Percentiles rank a stretch among this genome's conserved stretches.
Evolutionary conservation across 306 rosid genomes (phyloP).

Genomic region (Ziziphus jujuba): DNA sequence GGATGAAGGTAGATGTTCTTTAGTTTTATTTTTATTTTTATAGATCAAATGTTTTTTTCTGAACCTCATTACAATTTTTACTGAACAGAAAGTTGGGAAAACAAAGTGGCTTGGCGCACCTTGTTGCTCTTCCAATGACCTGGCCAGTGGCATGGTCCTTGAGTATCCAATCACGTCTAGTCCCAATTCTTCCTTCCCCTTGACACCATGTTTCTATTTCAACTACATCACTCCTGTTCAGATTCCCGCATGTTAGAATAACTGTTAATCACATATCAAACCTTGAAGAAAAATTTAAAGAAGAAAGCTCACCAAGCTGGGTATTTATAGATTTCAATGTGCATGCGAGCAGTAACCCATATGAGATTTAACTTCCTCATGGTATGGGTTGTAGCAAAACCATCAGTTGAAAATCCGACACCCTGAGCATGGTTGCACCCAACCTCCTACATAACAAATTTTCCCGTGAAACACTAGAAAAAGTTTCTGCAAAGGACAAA

Average conservation of each 20-base stretch:
- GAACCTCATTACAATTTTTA: background rate
- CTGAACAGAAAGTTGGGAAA: background rate
- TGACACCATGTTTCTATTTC: constrained; percentile 98
- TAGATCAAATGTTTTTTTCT: background rate
- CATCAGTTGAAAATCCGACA: constrained; percentile 93
- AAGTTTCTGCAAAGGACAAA: constrained; percentile 5
- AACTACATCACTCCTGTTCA: constrained; percentile 90
- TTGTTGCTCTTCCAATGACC: constrained; percentile 96
- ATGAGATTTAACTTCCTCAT: constrained; percentile 94
- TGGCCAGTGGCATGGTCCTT: constrained; percentile 67
- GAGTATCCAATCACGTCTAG: constrained; percentile 89
- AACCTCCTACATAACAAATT: constrained; percentile 68
- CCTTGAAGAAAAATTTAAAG: background rate
- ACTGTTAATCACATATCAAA: constrained; percentile 17
- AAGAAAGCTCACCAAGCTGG: constrained; percentile 77
- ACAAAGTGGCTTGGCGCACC: constrained; percentile 33
- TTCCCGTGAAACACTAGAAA: background rate
- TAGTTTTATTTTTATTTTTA: background rate
- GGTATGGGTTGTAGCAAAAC: constrained; percentile 90
- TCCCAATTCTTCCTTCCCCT: constrained; percentile 90
- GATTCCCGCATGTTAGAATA: constrained; percentile 13
- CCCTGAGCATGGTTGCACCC: constrained; percentile 97
- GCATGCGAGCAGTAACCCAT: constrained; percentile 99
- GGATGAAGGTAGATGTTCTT: too few relatives aligned
- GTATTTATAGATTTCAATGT: constrained; percentile 91